Evolutionary conservation across 768 basidiomycete genomes (phyloP), one percentile per base, ranked within the genome.

Genomic region (Leccinum disarticulatum): DNA sequence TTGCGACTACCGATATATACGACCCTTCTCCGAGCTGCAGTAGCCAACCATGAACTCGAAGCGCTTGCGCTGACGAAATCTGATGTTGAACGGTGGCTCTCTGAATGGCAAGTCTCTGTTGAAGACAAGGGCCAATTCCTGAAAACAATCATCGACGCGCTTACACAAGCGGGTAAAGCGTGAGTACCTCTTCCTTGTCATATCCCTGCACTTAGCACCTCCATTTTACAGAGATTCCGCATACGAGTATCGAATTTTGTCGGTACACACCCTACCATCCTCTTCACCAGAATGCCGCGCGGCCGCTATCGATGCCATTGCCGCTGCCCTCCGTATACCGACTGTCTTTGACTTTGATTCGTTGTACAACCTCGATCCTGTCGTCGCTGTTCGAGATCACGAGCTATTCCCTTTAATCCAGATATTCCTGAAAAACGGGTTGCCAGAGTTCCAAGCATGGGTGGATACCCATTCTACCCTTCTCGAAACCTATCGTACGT

Each of bases 311-410:
- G 81, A 86, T 35, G 74, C 82, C 36, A 86, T 93, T 61, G 80
- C 83, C 6, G 77, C 82, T 7, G 87, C 89, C 19, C 79, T 93
- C 33, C 82, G 85, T 35, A 77, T 87, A 38, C 86, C 88, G 3
- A 75, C 76, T 14, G 71, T 90, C 58, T 91, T 94, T 73, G 87
- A 95, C 74, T 90, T 94, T 67, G 91, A 95, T 71, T 72, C 86
- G 7, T 75, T 93, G 30, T 87, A 93, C 79, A 88, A 87, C 61
- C 78, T 95, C 43, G 87, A 92, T 56, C 83, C 86, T 1, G 81
- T 92, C 36, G 72, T 89, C 46, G 80, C 83, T 13, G 74, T 79
- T 36, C 87, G 89, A 69, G 82, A 83, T 51, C 85, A 90, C 69
- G 86, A 87, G 33, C 78, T 93, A 11, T 93, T 88, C 71, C 73